Percentiles rank a stretch among this genome's conserved stretches.
These are phyloP conservation scores for Sporothrix euskadiensis DNA, from an alignment of 2,329 filamentous ascomycete species.

Conservation along the genomic window DNA sequence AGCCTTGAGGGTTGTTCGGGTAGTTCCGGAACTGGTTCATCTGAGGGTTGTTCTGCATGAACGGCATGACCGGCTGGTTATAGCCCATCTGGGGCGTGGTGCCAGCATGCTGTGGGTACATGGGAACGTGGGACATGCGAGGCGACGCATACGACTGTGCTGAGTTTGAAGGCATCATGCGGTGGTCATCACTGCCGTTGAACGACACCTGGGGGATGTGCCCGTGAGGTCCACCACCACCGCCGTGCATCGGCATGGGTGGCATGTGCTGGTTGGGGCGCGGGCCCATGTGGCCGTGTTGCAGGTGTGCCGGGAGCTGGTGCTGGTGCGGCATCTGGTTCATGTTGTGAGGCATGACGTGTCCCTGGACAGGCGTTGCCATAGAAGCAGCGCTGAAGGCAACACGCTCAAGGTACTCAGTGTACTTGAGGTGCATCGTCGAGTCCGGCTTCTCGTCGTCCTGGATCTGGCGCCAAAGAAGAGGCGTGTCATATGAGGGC, in stretches of 20 bases:
- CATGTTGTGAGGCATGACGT: constrained; percentile 66
- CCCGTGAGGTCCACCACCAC: constrained; percentile 57
- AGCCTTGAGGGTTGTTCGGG: constrained; percentile 72
- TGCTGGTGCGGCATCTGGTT: constrained; percentile 79
- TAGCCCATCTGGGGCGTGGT: constrained; percentile 70
- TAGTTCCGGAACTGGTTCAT: constrained; percentile 70
- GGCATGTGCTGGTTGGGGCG: constrained; percentile 73
- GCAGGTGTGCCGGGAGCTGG: constrained; percentile 72
- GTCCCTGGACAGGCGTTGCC: constrained; percentile 56
- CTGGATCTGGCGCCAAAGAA: constrained; percentile 75
- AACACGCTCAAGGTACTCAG: constrained; percentile 74
- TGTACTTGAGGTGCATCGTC: constrained; percentile 67
- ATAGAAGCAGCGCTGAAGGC: constrained; percentile 51
- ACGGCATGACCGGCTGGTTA: constrained; percentile 71
- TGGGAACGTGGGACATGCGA: constrained; percentile 68
- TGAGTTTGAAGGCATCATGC: constrained; percentile 85
- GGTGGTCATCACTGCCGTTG: constrained; percentile 70
- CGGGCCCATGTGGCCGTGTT: constrained; percentile 69
- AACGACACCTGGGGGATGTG: constrained; percentile 66
- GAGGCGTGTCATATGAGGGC: constrained; percentile 78
- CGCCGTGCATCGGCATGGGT: constrained; percentile 73
- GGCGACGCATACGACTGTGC: constrained; percentile 85
- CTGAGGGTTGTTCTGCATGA: constrained; percentile 68
- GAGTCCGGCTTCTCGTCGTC: constrained; percentile 73
- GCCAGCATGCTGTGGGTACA: constrained; percentile 69